Evolutionary conservation across 2,329 filamentous ascomycete species (phyloP).

Genomic region (Phialophora macrospora): DNA sequence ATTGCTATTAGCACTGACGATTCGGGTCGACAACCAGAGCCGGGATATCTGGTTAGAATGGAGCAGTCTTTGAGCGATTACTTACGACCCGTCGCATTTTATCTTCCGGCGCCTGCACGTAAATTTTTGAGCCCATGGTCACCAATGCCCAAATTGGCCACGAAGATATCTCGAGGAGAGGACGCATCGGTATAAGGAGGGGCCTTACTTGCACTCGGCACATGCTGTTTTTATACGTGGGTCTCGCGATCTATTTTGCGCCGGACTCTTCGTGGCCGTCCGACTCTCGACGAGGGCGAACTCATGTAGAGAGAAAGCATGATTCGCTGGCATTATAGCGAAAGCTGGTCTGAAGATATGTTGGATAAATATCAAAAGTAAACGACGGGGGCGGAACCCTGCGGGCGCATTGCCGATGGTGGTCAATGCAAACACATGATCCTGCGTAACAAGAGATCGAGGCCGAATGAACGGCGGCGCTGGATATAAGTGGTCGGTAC

Average conservation of each 20-base stretch:
- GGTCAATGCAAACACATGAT: neutral
- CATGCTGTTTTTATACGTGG: slow-evolving; percentile 25
- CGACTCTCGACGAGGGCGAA: slow-evolving; percentile 10
- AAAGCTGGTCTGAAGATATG: neutral
- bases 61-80: neutral
- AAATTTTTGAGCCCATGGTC: neutral
- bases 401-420: neutral
- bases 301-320: neutral
- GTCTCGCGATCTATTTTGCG: slow-evolving; percentile 12
- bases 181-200: neutral
- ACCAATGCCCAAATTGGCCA: neutral
- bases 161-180: neutral
- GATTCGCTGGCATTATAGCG: neutral
- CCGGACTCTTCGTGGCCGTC: slow-evolving; percentile 4
- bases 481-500: neutral
- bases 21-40: neutral
- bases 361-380: neutral
- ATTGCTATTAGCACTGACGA: neutral
- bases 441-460: neutral
- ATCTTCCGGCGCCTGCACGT: slow-evolving; percentile 15
- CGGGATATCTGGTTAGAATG: neutral
- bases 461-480: neutral
- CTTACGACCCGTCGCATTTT: slow-evolving; percentile 18
- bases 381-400: neutral
- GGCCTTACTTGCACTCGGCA: slow-evolving; percentile 19